Percentiles rank a stretch among this genome's conserved stretches.
These are phyloP conservation scores for Plasmodium billcollinsi DNA, from an alignment of 169 alveolate species.

Conservation along the genomic window DNA sequence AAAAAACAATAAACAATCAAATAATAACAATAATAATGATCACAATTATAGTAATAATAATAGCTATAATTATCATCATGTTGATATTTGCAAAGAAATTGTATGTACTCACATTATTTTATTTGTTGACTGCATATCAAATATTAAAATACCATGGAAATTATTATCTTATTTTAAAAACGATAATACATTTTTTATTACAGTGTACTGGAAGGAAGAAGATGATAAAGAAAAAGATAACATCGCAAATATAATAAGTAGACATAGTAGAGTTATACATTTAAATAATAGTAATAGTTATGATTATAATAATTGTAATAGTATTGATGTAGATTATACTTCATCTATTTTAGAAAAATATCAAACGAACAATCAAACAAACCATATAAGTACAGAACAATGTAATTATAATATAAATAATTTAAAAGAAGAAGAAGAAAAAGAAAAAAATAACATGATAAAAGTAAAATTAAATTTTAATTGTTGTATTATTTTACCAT, in stretches of 20 bases:
- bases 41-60: not conserved
- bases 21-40: too few species aligned
- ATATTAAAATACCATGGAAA: slow-evolving; percentile 11
- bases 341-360: not conserved
- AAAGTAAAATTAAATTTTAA: slow-evolving; percentile 34
- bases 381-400: not conserved
- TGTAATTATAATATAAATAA: too few species aligned
- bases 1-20: not conserved
- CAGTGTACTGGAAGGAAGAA: slow-evolving; percentile 59
- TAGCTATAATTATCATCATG: not conserved
- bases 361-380: not conserved
- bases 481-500: slow-evolving; percentile 43
- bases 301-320: too few species aligned
- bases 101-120: slow-evolving; percentile 46
- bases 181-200: not conserved
- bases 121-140: slow-evolving; percentile 33
- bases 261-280: slow-evolving; percentile 35
- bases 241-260: slow-evolving; percentile 20
- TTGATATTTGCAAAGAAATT: not conserved
- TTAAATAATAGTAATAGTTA: slow-evolving; percentile 1
- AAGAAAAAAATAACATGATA: slow-evolving; percentile 14
- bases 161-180: slow-evolving; percentile 1
- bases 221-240: not conserved
- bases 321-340: slow-evolving; percentile 15
- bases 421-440: not conserved